Evolutionary conservation across 2,329 filamentous ascomycete species (phyloP), one percentile per base, ranked within the genome.

Genomic region (Teratosphaeriaceae sp.): DNA sequence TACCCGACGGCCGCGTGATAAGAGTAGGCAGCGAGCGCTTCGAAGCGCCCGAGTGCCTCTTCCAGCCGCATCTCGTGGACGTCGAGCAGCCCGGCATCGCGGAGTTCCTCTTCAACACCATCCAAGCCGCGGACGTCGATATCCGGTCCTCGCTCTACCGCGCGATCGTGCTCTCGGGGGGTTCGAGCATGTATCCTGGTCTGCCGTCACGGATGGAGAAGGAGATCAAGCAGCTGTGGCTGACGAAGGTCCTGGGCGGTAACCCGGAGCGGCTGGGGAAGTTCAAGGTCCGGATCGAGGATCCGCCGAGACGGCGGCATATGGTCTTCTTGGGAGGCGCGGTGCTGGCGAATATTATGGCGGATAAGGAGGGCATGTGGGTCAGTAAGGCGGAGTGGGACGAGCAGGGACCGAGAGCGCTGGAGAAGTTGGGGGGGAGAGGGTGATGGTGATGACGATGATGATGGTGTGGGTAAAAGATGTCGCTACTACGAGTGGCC

Each of bases 201-300:
- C 94, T 98, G 75, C 94, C 89, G 72, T 92, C 98, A 80, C 92
- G 92, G 82, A 97, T 98, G 92, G 92, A 98, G 78, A 97, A 98
- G 88, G 92, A 98, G 81, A 97, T 98, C 72, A 97, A 89, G 71
- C 85, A 89, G 70, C 86, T 98, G 75, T 92, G 92, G 70, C 92
- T 92, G 67, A 97, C 92, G 58, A 96, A 89, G 67, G 97, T 98
- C 92, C 73, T 98, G 55, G 79, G 83, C 46, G 89, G 90, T 46
- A 88, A 98, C 67, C 90, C 92, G 1, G 90, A 97, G 70, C 80
- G 92, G 54, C 68, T 98, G 61, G 87, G 80, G 60, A 98, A 97
- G 81, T 98, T 98, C 78, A 97, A 97, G 88, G 90, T 98, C 82
- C 97, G 97, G 87, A 97, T 98, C 77, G 97, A 98, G 71, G 92